Percentiles rank a stretch among this genome's conserved stretches.
Evolutionary conservation across 192 early-diverging fungal species (phyloP).

Genomic region (Backusella mclennaniae): DNA sequence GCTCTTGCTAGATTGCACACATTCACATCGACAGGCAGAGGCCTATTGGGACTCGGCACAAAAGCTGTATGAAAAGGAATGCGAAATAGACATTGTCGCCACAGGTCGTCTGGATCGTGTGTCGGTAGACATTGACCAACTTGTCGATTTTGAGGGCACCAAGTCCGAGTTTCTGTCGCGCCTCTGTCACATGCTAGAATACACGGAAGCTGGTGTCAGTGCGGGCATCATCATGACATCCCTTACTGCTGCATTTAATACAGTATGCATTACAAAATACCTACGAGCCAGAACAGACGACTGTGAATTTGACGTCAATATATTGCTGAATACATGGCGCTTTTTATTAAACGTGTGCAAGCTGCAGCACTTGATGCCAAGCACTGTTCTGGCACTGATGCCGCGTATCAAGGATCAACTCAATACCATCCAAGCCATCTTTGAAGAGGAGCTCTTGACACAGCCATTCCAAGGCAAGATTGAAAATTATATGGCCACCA

Average conservation of each 20-base stretch:
- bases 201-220: neutral
- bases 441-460: neutral
- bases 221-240: neutral
- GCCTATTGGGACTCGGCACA: neutral
- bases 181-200: neutral
- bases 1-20: neutral
- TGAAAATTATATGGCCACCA: neutral
- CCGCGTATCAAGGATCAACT: neutral
- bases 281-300: neutral
- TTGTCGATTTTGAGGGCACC: neutral
- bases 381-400: neutral
- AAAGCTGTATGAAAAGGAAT: neutral
- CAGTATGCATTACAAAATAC: slow-evolving; percentile 6
- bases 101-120: neutral
- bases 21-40: neutral
- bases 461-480: slow-evolving; percentile 3
- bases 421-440: neutral
- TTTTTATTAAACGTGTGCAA: neutral
- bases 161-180: neutral
- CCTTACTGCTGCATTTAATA: neutral
- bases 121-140: neutral
- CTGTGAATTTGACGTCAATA: slow-evolving; percentile 9
- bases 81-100: neutral
- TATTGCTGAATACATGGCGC: neutral
- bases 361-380: neutral